These are phyloP conservation scores for Cystofilobasidium bisporidii DNA, from an alignment of 768 basidiomycete species.

Conservation along the genomic window DNA sequence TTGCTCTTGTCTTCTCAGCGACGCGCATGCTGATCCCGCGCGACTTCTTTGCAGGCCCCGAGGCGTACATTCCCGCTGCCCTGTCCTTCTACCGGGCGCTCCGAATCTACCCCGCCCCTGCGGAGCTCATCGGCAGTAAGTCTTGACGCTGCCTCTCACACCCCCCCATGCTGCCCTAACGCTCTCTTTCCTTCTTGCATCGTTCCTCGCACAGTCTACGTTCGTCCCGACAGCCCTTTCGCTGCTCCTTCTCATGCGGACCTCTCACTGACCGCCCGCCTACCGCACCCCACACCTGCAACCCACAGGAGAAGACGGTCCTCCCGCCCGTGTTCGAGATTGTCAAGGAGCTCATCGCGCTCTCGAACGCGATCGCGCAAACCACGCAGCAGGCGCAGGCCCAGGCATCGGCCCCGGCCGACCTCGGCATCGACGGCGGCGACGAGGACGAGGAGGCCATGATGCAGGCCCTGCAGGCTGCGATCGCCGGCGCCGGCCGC, in stretches of 20 bases:
- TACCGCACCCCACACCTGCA: neutral
- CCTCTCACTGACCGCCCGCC: neutral
- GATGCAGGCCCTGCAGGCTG: constrained; percentile 21
- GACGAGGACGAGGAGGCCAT: constrained; percentile 29
- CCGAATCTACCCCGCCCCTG: constrained; percentile 84
- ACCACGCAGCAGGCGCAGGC: neutral
- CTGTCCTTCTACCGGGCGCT: constrained; percentile 87
- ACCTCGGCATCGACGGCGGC: constrained; percentile 24
- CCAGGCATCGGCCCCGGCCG: neutral
- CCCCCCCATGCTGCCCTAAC: too few relatives aligned
- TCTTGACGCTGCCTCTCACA: constrained; percentile 1
- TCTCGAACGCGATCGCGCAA: constrained; percentile 39
- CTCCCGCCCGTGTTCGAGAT: constrained; percentile 51
- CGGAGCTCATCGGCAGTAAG: constrained; percentile 73
- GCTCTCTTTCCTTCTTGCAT: constrained; percentile 22
- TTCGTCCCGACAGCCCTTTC: neutral
- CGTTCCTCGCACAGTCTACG: constrained; percentile 23
- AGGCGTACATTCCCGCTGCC: constrained; percentile 68
- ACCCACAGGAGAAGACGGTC: constrained; percentile 70
- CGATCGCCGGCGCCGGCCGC: constrained; percentile 15
- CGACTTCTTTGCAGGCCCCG: constrained; percentile 51
- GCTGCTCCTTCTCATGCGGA: neutral
- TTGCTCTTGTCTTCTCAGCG: neutral
- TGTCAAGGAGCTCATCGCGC: constrained; percentile 71
- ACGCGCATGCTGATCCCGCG: neutral